Conservation (phyloP, 257 asterid genomes). For the Craterostigma plantagineum region DNA sequence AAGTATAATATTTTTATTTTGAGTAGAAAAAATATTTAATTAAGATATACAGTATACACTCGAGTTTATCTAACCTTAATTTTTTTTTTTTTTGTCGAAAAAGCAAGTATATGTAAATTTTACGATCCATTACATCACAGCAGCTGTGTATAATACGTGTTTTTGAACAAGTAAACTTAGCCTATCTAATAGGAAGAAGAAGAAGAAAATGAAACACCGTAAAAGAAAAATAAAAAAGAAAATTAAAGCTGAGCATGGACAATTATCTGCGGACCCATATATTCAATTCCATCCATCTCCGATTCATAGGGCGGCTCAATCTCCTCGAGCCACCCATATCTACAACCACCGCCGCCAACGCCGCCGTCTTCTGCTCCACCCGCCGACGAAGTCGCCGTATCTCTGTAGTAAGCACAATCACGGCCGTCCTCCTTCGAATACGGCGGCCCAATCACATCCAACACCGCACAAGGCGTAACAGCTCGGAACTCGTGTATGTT, state of each 20-base stretch:
- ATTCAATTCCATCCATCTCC: constrained; percentile 57
- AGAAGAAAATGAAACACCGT: too few species aligned
- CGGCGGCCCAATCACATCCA: constrained; percentile 77
- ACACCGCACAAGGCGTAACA: constrained; percentile 65
- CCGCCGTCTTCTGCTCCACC: constrained; percentile 14
- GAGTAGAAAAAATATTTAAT: too few species aligned
- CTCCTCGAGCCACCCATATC: constrained; percentile 48
- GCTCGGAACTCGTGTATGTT: constrained; percentile 72
- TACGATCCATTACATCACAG: too few species aligned
- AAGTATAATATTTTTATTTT: too few species aligned
- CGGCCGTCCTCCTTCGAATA: constrained; percentile 55
- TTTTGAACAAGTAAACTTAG: too few species aligned
- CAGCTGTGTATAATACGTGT: too few species aligned
- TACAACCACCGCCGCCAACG: constrained; percentile 10
- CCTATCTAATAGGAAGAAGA: too few species aligned
- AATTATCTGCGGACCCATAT: constrained; percentile 60
- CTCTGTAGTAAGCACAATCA: constrained; percentile 50
- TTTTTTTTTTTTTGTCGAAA: too few species aligned
- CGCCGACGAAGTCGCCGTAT: constrained; percentile 3
- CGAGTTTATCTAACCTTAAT: too few species aligned
- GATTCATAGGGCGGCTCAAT: constrained; percentile 46
- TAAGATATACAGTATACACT: too few species aligned
- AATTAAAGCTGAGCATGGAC: not conserved
- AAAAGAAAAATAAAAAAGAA: too few species aligned
- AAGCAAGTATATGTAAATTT: too few species aligned